phyloP scores from a whole-genome alignment of 345 rosid genomes.

The Mercurialis annua region DNA sequence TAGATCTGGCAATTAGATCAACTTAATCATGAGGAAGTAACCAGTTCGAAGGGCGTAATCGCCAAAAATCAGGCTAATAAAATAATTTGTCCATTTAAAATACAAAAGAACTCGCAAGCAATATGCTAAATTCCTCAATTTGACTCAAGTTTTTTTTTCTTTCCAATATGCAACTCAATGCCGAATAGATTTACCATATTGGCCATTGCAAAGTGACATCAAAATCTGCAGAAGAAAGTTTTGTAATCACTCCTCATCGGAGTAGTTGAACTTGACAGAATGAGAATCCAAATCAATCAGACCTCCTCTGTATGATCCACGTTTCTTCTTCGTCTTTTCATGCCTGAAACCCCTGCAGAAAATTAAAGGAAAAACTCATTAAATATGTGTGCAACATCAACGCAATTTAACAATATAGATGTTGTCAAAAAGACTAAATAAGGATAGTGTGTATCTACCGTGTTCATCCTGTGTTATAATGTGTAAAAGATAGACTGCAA shows the following conservation, averaged over 20 bases:
- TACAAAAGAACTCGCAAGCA: too few species aligned
- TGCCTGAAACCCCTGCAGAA: constrained; percentile 75
- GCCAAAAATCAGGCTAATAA: too few species aligned
- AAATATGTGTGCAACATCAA: neutral
- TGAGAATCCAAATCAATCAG: constrained; percentile 75
- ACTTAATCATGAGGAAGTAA: too few species aligned
- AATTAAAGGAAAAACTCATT: neutral
- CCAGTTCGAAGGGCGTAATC: too few species aligned
- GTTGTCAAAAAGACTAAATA: neutral
- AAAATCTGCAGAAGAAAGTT: neutral
- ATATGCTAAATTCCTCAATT: neutral
- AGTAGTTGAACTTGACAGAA: constrained; percentile 76
- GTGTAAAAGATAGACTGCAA: too few species aligned
- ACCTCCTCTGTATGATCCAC: constrained; percentile 94
- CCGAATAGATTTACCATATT: neutral
- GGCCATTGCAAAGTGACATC: neutral
- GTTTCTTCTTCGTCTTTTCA: constrained; percentile 98
- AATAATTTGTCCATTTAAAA: too few species aligned
- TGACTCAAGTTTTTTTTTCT: neutral
- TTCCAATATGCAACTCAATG: neutral
- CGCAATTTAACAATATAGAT: neutral
- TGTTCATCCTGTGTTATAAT: neutral
- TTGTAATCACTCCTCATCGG: constrained; percentile 53
- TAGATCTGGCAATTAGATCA: too few species aligned
- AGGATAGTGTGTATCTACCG: neutral